Evolutionary conservation across 2,329 filamentous ascomycete genomes (phyloP), one percentile per base, ranked within the genome.

Genomic region (Colletotrichum liriopes): DNA sequence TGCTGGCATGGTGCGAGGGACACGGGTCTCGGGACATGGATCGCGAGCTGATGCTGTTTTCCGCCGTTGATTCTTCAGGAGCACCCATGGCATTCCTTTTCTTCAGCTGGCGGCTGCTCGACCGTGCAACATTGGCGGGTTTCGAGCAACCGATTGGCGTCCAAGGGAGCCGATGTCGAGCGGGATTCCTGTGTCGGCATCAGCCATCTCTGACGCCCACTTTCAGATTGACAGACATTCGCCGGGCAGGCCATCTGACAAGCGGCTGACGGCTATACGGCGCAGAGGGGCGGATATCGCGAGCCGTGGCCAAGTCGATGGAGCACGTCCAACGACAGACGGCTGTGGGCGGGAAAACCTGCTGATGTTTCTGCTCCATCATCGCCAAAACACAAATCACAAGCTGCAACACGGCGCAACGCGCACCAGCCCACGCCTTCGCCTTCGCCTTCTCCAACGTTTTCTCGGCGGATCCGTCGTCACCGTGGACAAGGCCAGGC

Each of bases 1-100:
- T 45, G 39, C 32, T 61, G 47, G 35, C 60, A 58, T 67, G 68
- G 68, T 58, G 64, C 56, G 64, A 66, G 62, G 29, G 23, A 23
- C 32, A 23, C 12, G 51, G 45, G 41, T 56, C 54, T 39, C 26
- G 41, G 32, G 12, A 64, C n/a, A 43, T n/a, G 35, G 61, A 26
- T 41, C 51, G 32, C 47, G 51, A 51, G 51, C 32, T 52, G 60
- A 39, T 32, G 47, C 61, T 47, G 49, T 41, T 23, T 5, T 23
- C 4, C 54, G 0, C n/a, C 32, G 29, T 54, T 9, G 29, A 41
- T 26, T 59, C 35, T 51, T 69, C 43, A 51, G 1, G 43, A n/a
- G 23, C 47, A 35, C 35, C 26, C 18, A 47, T 23, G 20, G 45
- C 6, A 47, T 35, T 12, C 26, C 26, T 47, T 23, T 47, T 37